Percentiles rank a stretch among this genome's conserved stretches.
Conservation (phyloP, 2,329 filamentous ascomycete genomes). For the Paecilomyces fulvus region DNA sequence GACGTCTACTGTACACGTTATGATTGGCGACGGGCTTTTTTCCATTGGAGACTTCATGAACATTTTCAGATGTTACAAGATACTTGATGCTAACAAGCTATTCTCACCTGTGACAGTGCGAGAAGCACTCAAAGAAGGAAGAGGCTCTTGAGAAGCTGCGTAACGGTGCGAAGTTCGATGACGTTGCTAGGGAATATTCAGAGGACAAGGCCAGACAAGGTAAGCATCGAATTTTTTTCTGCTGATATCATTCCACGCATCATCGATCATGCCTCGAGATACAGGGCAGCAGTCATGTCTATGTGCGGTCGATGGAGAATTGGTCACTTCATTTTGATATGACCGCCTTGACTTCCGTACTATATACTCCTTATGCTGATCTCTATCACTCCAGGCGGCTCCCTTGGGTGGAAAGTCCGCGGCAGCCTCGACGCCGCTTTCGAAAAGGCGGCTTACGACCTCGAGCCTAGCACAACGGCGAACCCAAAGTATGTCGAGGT, state of each 20-base stretch:
- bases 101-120: slow-evolving; percentile 34
- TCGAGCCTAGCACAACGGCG: slow-evolving; percentile 53
- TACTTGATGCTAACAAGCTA: background rate
- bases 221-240: slow-evolving; percentile 13
- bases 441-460: slow-evolving; percentile 54
- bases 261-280: background rate
- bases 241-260: slow-evolving; percentile 1
- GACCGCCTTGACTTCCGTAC: no score
- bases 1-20: no score
- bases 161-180: slow-evolving; percentile 54
- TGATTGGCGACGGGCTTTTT: no score
- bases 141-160: slow-evolving; percentile 54
- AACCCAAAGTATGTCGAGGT: slow-evolving; percentile 54
- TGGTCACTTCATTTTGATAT: no score
- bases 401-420: slow-evolving; percentile 55
- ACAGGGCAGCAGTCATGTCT: no score
- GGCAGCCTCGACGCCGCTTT: slow-evolving; percentile 51
- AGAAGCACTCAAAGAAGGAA: slow-evolving; percentile 58
- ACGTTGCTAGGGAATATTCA: slow-evolving; percentile 55
- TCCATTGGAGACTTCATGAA: no score
- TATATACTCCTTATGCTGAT: background rate
- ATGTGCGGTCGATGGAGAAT: no score
- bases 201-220: slow-evolving; percentile 58
- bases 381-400: slow-evolving; percentile 41
- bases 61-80: background rate